Base-by-base conservation (phyloP, 441 rosid genomes). In the Populus hybrid region DNA sequence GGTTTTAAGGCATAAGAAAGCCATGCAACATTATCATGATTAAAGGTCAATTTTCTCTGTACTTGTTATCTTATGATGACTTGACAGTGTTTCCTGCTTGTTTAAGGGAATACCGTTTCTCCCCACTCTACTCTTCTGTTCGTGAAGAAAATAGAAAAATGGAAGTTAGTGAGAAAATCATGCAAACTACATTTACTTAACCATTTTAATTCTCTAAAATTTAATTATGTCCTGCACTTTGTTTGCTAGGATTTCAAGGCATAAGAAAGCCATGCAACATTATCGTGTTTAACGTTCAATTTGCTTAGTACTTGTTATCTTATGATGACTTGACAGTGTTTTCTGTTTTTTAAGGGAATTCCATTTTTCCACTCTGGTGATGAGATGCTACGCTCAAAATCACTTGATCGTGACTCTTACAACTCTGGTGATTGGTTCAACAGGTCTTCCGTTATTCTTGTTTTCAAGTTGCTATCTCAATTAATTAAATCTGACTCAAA, bases 361-460 rank as follows among this genome's bases (percentile, higher is more conserved):
- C 99, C 99, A 23, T 96, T 96, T 84, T 96, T 96, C 82, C 99
- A 96, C 72, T 86, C 92, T 65, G 98, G 99, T 77, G 99, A 96
- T 78, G 99, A 96, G 88, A 84, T 94, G 86, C 87, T 96, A 75
- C 96, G 99, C 82, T 96, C 98, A 70, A 94, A 96, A 84, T 96
- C 97, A 69, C 93, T 96, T 82, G 99, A 96, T 81, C 97, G 98
- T 38, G 99, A 96, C 89, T 96, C 99, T n/a, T 93, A 96, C 92
- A 91, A 96, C 79, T 96, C 99, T 34, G 99, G 98, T 78, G 99
- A 96, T 84, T 96, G 98, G 98, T 92, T 96, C 84, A 96, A 96
- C 81, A 96, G 98, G 99, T 94, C 71, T 76, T 81, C 75, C 73
- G 61, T 72, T 61, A 73, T 77, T 77, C 61, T 74, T 26, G 20